Base-by-base conservation (phyloP, 1,284 basidiomycete genomes). In the Pascua sp. region DNA sequence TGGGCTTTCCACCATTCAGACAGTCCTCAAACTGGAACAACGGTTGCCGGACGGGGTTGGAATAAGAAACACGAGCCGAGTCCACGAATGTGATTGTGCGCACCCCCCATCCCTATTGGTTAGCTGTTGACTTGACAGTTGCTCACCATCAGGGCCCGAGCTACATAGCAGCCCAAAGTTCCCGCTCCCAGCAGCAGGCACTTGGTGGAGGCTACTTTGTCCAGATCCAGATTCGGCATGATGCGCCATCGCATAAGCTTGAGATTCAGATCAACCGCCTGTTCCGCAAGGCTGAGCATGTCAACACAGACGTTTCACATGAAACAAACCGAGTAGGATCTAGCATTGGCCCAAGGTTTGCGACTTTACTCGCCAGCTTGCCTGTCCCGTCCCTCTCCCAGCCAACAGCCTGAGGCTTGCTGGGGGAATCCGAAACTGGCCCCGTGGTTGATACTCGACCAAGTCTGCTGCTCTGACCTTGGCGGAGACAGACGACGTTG, bases 241-340 rank as follows among this genome's bases (percentile, higher is more conserved):
- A 98, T 93, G 10, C 95, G 84, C 95, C 95, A 98, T 37, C 92
- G 84, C 95, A 99, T 98, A 24, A 99, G 83, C 75, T 98, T 98
- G 52, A 98, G 80, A 71, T 98, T 98, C 39, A 99, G 81, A 75
- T 97, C 93, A 11, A 98, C 91, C 0, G 96, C 96, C 76, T 98
- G 95, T 64, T 92, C 87, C 0, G 96, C 94, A 8, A 98, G 82
- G 61, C 90, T 91, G 17, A 7, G 24, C 9, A 41, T 9, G 16
- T 68, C 17, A 68, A 63, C 42, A 16, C 5, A 8, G 16, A 17
- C 9, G 9, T 37, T 10, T 46, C 12, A 43, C 4, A 32, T 5
- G 1, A 16, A 5, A 61, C 72, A 41, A 48, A 77, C 77, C 86
- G 82, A 2, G 81, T 79, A 0, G 95, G 96, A 73, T 98, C 93